phyloP scores from a whole-genome alignment of 441 rosid genomes.

The Isatis lusitanica region DNA sequence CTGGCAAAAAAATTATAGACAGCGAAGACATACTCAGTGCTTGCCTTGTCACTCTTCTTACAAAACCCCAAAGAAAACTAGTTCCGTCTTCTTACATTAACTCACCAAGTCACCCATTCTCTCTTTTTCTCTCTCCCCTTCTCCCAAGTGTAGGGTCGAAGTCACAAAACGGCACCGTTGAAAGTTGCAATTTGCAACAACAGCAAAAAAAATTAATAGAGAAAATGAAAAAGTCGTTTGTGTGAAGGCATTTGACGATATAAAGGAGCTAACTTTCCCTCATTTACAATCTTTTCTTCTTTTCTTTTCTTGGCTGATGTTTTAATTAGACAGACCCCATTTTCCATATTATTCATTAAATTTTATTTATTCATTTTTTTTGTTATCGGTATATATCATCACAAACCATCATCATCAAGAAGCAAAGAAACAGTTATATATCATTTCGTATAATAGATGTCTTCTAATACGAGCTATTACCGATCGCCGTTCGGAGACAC shows the following conservation, averaged over 20 bases:
- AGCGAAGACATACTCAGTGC: slow-evolving; percentile 39
- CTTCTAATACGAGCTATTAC: slow-evolving; percentile 43
- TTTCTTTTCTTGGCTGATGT: slow-evolving; percentile 29
- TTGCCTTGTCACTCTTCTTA: slow-evolving; percentile 40
- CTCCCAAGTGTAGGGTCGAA: slow-evolving; percentile 15
- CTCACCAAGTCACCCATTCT: background rate
- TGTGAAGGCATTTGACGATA: slow-evolving; percentile 28
- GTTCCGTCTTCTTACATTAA: slow-evolving; percentile 11
- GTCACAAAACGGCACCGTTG: slow-evolving; percentile 21
- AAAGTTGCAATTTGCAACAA: slow-evolving; percentile 23
- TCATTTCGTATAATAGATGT: slow-evolving; percentile 20
- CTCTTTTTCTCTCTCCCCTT: background rate
- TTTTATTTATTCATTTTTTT: slow-evolving; percentile 1
- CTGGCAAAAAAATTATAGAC: slow-evolving; percentile 32
- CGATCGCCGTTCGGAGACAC: slow-evolving; percentile 96
- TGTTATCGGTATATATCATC: slow-evolving; percentile 30
- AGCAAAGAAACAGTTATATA: background rate
- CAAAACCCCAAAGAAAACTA: slow-evolving; percentile 28
- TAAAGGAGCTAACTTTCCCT: slow-evolving; percentile 38
- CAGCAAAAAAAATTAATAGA: background rate
- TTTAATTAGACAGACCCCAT: slow-evolving; percentile 29
- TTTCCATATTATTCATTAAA: slow-evolving; percentile 26
- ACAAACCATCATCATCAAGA: slow-evolving; percentile 13
- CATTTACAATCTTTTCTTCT: slow-evolving; percentile 34
- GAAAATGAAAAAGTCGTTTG: slow-evolving; percentile 30